phyloP scores from a whole-genome alignment of 768 basidiomycete genomes.

The Collybia mongolica region DNA sequence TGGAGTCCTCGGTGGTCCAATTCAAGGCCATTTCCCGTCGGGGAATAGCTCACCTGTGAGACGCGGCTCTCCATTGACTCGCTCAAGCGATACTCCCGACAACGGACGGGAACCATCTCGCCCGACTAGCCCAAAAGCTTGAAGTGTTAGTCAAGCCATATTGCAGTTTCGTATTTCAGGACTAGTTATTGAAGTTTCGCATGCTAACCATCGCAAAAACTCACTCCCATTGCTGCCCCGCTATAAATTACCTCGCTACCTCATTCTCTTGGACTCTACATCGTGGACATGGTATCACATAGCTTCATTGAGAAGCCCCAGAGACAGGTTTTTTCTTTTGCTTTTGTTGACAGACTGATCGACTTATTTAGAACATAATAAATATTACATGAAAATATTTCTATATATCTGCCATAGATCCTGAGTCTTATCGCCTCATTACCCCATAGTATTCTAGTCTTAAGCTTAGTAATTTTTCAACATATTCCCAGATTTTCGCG shows the following conservation, averaged over 20 bases:
- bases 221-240: too few relatives aligned
- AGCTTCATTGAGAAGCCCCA: too few relatives aligned
- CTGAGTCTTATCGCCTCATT: too few relatives aligned
- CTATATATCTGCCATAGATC: conserved; percentile 2
- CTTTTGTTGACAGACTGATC: background rate
- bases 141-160: background rate
- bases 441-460: too few relatives aligned
- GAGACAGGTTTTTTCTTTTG: too few relatives aligned
- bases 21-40: conserved; percentile 34
- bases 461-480: too few relatives aligned
- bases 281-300: background rate
- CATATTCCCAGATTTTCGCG: too few relatives aligned
- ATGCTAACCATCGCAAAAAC: too few relatives aligned
- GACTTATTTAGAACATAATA: background rate
- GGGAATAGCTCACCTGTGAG: conserved; percentile 51
- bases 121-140: conserved; percentile 35
- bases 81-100: conserved; percentile 19
- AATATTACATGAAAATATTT: conserved; percentile 3
- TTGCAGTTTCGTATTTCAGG: too few relatives aligned
- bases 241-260: background rate
- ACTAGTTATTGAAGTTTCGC: too few relatives aligned
- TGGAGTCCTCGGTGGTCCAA: conserved; percentile 25
- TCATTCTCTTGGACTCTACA: conserved; percentile 8
- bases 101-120: conserved; percentile 25
- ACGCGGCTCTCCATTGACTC: conserved; percentile 52